These are phyloP conservation scores for Trebouxia sp. DNA, from an alignment of 139 green algal species.

Conservation along the genomic window DNA sequence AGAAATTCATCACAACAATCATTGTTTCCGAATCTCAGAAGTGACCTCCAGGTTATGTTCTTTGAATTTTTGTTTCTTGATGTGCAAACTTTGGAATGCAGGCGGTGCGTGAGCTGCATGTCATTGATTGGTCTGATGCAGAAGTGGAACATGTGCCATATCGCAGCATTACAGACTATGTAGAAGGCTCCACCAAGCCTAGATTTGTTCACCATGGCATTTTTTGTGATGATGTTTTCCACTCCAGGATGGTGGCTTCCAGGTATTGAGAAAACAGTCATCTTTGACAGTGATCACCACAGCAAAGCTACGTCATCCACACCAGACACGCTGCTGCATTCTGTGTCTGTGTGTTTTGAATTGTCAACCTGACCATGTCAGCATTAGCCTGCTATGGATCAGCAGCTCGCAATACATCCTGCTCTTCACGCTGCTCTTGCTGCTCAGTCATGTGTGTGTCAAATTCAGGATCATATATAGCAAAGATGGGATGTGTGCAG, in stretches of 20 bases:
- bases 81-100: not conserved
- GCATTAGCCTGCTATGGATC: too few species aligned
- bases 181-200: not conserved
- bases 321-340: too few species aligned
- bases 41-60: not conserved
- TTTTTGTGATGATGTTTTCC: not conserved
- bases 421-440: too few species aligned
- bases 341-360: too few species aligned
- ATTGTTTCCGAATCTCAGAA: not conserved
- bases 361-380: too few species aligned
- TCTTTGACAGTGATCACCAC: not conserved
- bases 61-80: not conserved
- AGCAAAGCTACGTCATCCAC: not conserved
- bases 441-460: too few species aligned
- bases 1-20: too few species aligned
- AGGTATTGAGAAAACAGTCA: too few species aligned
- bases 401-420: too few species aligned
- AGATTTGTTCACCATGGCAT: not conserved
- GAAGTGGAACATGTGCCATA: not conserved
- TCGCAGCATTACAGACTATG: not conserved
- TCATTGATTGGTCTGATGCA: not conserved
- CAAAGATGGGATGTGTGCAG: too few species aligned
- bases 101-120: constrained; percentile 1
- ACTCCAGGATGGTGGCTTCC: not conserved
- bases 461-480: too few species aligned